A percentile compares a stretch with the other conserved stretches of the same genome.
Evolutionary conservation across 306 rosid species (phyloP).

Genomic region (Castanea crenata): DNA sequence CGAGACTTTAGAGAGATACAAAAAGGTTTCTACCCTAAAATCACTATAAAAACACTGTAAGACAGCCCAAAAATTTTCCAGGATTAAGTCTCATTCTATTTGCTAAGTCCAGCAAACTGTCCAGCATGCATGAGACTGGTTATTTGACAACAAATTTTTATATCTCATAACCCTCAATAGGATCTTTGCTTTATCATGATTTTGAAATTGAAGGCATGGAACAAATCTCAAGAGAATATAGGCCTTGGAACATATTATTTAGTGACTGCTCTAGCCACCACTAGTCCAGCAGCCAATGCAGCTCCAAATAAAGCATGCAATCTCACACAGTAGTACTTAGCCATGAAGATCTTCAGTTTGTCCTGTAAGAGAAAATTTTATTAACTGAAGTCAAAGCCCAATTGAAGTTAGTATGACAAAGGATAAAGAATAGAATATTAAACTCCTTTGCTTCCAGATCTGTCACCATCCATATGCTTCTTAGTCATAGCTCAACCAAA

Average conservation of each 20-base stretch:
- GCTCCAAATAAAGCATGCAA: slow-evolving; percentile 79
- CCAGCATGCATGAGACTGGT: background rate
- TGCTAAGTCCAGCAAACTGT: background rate
- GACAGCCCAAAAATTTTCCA: background rate
- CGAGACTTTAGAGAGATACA: background rate
- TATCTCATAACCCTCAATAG: background rate
- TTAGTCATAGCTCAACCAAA: background rate
- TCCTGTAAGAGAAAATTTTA: slow-evolving; percentile 47
- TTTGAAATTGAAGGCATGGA: background rate
- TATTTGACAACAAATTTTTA: background rate
- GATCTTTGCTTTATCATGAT: background rate
- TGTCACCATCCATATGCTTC: background rate
- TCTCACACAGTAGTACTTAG: slow-evolving; percentile 86
- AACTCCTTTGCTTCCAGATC: background rate
- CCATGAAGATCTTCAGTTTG: slow-evolving; percentile 86
- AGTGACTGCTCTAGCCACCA: slow-evolving; percentile 47
- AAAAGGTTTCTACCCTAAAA: background rate
- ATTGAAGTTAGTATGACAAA: background rate
- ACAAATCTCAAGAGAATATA: slow-evolving; percentile 13
- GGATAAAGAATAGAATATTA: background rate
- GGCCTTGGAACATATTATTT: slow-evolving; percentile 18
- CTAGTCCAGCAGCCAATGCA: slow-evolving; percentile 75
- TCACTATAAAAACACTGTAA: background rate
- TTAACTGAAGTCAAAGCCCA: background rate
- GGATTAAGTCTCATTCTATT: background rate